These are phyloP conservation scores for Alopecurus myosuroides DNA, from an alignment of 176 grass and related monocot genomes.

Conservation along the genomic window DNA sequence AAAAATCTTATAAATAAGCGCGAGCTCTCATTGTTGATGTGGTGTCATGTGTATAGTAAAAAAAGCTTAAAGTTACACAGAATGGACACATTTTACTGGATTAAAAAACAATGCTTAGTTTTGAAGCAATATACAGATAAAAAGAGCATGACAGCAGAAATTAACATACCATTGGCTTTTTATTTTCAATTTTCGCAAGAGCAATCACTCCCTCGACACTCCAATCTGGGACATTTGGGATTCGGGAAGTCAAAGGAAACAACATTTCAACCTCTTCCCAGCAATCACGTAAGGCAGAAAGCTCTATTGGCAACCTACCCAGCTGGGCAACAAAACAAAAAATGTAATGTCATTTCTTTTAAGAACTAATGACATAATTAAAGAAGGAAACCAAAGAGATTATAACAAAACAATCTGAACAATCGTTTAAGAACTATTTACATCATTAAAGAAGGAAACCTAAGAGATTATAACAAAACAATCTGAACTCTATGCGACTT, in stretches of 20 bases:
- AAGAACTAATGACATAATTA: background rate
- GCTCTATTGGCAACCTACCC: constrained; percentile 23
- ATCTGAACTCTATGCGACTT: too few species aligned
- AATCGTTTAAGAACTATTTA: too few species aligned
- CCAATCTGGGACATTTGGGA: constrained; percentile 27
- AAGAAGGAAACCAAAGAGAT: background rate
- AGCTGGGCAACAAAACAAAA: background rate
- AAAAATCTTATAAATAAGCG: background rate
- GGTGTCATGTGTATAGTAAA: background rate
- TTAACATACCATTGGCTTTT: constrained; percentile 31
- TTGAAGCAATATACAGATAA: background rate
- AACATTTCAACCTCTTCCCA: constrained; percentile 46
- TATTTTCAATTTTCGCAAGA: constrained; percentile 16
- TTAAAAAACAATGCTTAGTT: background rate
- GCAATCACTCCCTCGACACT: constrained; percentile 45
- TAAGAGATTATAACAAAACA: too few species aligned
- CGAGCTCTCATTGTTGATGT: background rate
- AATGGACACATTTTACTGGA: background rate
- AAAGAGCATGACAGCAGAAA: background rate
- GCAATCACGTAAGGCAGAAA: constrained; percentile 17
- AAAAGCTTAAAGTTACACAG: background rate
- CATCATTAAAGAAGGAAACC: too few species aligned
- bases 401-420: background rate
- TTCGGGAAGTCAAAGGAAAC: constrained; percentile 31
- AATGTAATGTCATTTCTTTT: background rate